phyloP scores from a whole-genome alignment of 257 asterid species.

The Lithospermum erythrorhizon region DNA sequence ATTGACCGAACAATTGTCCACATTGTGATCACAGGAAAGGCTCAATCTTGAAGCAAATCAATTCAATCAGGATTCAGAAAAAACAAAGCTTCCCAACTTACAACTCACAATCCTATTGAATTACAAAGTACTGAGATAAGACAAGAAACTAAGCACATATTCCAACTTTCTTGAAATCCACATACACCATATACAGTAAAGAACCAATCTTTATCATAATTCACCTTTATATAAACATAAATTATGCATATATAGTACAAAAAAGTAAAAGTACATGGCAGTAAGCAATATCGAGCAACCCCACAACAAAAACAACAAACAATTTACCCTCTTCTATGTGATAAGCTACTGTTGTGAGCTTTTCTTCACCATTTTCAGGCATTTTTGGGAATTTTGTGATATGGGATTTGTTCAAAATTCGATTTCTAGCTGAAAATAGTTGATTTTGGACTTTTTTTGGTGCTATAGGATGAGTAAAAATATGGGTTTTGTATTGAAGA shows the following conservation, averaged over 20 bases:
- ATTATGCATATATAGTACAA: background rate
- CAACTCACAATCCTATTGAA: background rate
- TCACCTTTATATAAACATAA: background rate
- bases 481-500: background rate
- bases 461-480: too few relatives aligned
- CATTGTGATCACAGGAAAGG: background rate
- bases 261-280: too few relatives aligned
- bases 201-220: background rate
- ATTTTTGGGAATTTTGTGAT: constrained; percentile 11
- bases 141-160: background rate
- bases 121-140: background rate
- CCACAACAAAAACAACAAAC: too few relatives aligned
- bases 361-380: constrained; percentile 97
- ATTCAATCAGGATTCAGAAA: background rate
- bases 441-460: too few relatives aligned
- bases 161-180: background rate
- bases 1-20: background rate
- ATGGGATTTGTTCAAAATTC: constrained; percentile 7
- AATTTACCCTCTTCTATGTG: too few relatives aligned
- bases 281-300: too few relatives aligned
- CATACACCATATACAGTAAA: background rate
- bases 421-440: constrained; percentile 11
- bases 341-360: constrained; percentile 86
- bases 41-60: background rate
- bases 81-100: background rate